Percentiles rank a stretch among this genome's conserved stretches.
Evolutionary conservation across 331 rosid species (phyloP).

Genomic region (Ulmus americana): DNA sequence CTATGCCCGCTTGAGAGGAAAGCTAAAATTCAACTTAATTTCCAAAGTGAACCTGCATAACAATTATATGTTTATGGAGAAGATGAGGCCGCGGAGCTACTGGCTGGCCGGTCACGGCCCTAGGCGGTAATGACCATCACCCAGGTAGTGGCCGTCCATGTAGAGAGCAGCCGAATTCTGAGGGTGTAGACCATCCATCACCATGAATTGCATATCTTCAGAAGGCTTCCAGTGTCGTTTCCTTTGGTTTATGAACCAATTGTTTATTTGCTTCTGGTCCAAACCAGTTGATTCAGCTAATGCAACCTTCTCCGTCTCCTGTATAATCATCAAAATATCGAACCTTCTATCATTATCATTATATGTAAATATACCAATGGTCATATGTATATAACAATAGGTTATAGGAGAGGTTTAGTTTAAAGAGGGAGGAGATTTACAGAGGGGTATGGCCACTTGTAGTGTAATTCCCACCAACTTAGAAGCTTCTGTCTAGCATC

Average conservation of each 20-base stretch:
- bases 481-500: slow-evolving; percentile 98
- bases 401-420: neutral
- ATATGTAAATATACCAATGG: no score
- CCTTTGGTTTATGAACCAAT: slow-evolving; percentile 98
- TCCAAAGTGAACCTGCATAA: no score
- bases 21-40: no score
- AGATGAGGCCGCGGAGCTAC: no score
- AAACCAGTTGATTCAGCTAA: slow-evolving; percentile 89
- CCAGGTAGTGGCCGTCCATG: slow-evolving; percentile 71
- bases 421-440: slow-evolving; percentile 20
- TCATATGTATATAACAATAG: no score
- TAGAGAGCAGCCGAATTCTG: slow-evolving; percentile 55
- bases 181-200: slow-evolving; percentile 88
- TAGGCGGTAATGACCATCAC: slow-evolving; percentile 77
- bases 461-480: slow-evolving; percentile 95
- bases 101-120: slow-evolving; percentile 48
- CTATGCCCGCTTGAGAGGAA: neutral
- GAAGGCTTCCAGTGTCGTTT: slow-evolving; percentile 99
- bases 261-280: slow-evolving; percentile 93
- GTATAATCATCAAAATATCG: neutral
- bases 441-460: slow-evolving; percentile 99
- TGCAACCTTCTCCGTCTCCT: slow-evolving; percentile 97
- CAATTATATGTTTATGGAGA: no score
- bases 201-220: slow-evolving; percentile 97
- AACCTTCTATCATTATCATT: neutral